These are phyloP conservation scores for Botryosphaeria dothidea DNA, from an alignment of 2,329 filamentous ascomycete genomes.

Conservation along the genomic window DNA sequence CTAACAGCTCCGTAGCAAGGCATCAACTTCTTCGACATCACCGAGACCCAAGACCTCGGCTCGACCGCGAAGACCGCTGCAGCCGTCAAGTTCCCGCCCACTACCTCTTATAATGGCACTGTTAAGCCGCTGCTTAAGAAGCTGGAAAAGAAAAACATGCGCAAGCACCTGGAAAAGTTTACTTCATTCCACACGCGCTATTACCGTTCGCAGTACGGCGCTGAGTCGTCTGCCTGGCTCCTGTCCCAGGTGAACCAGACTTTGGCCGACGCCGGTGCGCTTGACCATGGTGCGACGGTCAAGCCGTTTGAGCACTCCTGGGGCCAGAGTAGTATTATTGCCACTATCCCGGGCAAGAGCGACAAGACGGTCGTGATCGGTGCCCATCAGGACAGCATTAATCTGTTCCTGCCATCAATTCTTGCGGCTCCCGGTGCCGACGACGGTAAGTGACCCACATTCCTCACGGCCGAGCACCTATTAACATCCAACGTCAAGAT, in stretches of 20 bases:
- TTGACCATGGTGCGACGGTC: slow-evolving; percentile 65
- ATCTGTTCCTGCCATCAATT: slow-evolving; percentile 82
- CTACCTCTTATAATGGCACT: slow-evolving; percentile 64
- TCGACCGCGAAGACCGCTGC: slow-evolving; percentile 33
- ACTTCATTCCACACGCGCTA: slow-evolving; percentile 80
- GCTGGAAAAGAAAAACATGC: slow-evolving; percentile 75
- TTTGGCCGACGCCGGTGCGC: slow-evolving; percentile 70
- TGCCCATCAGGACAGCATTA: slow-evolving; percentile 94
- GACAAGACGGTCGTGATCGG: slow-evolving; percentile 86
- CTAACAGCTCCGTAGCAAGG: slow-evolving; percentile 64
- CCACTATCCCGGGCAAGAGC: slow-evolving; percentile 81
- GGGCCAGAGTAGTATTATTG: slow-evolving; percentile 90
- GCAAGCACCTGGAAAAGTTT: slow-evolving; percentile 73
- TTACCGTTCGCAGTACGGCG: slow-evolving; percentile 76
- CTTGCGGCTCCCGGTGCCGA: slow-evolving; percentile 90
- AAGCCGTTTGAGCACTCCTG: slow-evolving; percentile 78
- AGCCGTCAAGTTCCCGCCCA: slow-evolving; percentile 65
- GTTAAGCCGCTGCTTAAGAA: slow-evolving; percentile 67
- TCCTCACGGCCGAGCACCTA: background rate
- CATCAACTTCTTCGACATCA: slow-evolving; percentile 92
- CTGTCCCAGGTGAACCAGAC: slow-evolving; percentile 71
- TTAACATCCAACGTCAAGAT: slow-evolving; percentile 47
- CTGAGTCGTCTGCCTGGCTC: slow-evolving; percentile 86
- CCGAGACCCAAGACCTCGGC: slow-evolving; percentile 69
- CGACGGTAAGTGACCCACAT: slow-evolving; percentile 48